Percentiles rank a stretch among this genome's conserved stretches.
phyloP scores from a whole-genome alignment of 139 green algal species.

The Micractinium conductrix region DNA sequence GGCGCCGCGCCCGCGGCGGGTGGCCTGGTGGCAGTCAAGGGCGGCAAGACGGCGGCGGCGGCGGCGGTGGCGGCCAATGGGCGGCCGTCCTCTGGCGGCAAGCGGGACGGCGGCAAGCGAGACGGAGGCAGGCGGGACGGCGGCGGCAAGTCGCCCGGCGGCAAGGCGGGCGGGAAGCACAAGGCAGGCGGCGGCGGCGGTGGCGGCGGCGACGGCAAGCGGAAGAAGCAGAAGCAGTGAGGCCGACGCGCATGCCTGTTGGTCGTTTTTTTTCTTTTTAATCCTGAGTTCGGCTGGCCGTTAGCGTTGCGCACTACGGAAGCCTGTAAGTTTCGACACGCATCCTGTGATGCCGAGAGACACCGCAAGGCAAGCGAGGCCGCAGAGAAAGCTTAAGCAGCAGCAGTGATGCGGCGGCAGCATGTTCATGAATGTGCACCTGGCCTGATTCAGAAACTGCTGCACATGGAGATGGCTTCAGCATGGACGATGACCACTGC shows the following conservation, averaged over 20 bases:
- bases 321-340: too few species aligned
- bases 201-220: neutral
- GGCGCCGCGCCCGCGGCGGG: slow-evolving; percentile 32
- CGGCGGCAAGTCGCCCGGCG: neutral
- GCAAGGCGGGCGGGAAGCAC: neutral
- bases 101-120: neutral
- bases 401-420: too few species aligned
- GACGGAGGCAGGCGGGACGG: neutral
- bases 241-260: too few species aligned
- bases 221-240: slow-evolving; percentile 28
- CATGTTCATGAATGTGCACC: too few species aligned
- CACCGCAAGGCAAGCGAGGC: too few species aligned
- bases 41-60: neutral
- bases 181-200: neutral
- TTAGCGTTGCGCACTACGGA: too few species aligned
- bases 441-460: too few species aligned
- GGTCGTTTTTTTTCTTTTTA: neutral
- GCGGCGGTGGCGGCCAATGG: neutral
- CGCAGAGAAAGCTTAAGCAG: too few species aligned
- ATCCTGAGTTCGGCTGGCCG: too few species aligned
- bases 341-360: too few species aligned
- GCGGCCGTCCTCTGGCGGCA: neutral
- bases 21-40: slow-evolving; percentile 47
- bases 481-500: too few species aligned
- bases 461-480: too few species aligned